Evolutionary conservation across 2,329 filamentous ascomycete species (phyloP).

Genomic region (Ophiostoma australiae): DNA sequence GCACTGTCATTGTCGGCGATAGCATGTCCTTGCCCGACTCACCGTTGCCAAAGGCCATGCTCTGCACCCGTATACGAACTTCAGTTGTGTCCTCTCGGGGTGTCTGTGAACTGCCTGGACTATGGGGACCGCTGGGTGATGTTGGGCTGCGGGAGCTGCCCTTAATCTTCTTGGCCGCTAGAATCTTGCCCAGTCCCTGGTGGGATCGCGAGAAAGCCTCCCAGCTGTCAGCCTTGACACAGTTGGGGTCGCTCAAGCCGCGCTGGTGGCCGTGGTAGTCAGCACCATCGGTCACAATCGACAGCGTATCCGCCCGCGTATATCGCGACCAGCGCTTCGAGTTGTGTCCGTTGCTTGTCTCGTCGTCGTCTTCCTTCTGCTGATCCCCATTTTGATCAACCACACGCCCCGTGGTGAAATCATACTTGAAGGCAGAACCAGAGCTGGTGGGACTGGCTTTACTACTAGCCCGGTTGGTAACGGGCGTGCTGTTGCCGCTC

Average conservation of each 20-base stretch:
- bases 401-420: neutral
- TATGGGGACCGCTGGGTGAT: neutral
- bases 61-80: neutral
- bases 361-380: neutral
- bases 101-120: neutral
- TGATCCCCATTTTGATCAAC: neutral
- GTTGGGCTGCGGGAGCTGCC: neutral
- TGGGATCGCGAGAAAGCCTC: slow-evolving; percentile 23
- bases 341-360: slow-evolving; percentile 13
- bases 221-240: slow-evolving; percentile 24
- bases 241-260: neutral
- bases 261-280: slow-evolving; percentile 16
- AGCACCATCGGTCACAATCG: neutral
- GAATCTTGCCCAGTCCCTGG: slow-evolving; percentile 15
- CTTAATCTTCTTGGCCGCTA: slow-evolving; percentile 5
- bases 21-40: neutral
- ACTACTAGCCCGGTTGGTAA: slow-evolving; percentile 8
- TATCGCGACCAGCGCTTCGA: slow-evolving; percentile 26
- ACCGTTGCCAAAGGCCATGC: neutral
- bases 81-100: neutral
- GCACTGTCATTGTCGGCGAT: neutral
- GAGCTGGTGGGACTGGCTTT: neutral
- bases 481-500: neutral
- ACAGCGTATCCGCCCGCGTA: slow-evolving; percentile 22
- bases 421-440: neutral